phyloP scores from a whole-genome alignment of 768 basidiomycete species.

The Lactarius evosmus region DNA sequence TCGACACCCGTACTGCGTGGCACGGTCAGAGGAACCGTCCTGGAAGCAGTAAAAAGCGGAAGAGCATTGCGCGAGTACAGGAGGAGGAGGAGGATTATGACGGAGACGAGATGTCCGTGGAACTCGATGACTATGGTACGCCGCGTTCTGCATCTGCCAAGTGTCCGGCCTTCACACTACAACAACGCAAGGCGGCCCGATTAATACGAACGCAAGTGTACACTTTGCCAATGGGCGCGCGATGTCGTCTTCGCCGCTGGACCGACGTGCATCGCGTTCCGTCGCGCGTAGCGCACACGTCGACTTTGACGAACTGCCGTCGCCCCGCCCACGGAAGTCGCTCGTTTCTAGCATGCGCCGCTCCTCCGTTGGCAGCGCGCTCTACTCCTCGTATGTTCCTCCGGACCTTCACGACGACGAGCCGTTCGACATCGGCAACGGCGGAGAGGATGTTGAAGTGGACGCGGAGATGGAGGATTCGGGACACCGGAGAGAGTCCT shows the following conservation, averaged over 20 bases:
- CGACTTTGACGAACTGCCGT: conserved; percentile 39
- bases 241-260: conserved; percentile 32
- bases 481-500: background rate
- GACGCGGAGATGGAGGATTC: conserved; percentile 34
- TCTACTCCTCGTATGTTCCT: conserved; percentile 21
- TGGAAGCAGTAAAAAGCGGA: conserved; percentile 39
- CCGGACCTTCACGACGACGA: conserved; percentile 28
- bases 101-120: conserved; percentile 76
- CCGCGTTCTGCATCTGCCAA: conserved; percentile 36
- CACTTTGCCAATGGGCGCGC: conserved; percentile 34
- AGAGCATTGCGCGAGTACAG: conserved; percentile 35
- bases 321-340: conserved; percentile 33
- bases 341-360: conserved; percentile 26
- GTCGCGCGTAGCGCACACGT: conserved; percentile 34
- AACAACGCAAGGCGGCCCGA: conserved; percentile 12
- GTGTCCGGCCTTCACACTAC: too few species aligned
- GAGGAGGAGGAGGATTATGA: conserved; percentile 34
- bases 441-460: conserved; percentile 24
- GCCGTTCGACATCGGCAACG: conserved; percentile 27
- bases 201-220: conserved; percentile 31
- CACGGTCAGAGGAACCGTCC: conserved; percentile 40
- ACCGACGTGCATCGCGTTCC: conserved; percentile 33
- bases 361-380: conserved; percentile 26
- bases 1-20: conserved; percentile 62
- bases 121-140: conserved; percentile 55